These are phyloP conservation scores for Ustilago bromivora DNA, from an alignment of 1,284 basidiomycete genomes.

Conservation along the genomic window DNA sequence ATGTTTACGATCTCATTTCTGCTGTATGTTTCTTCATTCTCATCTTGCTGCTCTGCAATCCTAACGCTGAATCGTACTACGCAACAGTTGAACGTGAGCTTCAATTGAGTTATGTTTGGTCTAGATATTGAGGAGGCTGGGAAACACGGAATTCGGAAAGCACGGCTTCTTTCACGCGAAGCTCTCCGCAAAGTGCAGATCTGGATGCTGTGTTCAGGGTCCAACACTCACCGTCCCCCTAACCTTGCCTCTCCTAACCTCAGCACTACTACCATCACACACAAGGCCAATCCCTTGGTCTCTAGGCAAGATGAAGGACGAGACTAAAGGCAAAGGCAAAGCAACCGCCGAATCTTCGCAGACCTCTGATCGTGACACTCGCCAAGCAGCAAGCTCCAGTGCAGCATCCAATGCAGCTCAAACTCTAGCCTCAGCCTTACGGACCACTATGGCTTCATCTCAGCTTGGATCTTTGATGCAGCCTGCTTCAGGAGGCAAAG, in stretches of 20 bases:
- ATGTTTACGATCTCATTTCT: not conserved
- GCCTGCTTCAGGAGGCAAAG: constrained; percentile 21
- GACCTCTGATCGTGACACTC: not conserved
- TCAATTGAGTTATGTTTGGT: not conserved
- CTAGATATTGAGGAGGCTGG: no score
- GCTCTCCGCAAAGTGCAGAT: constrained; percentile 2
- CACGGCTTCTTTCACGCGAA: constrained; percentile 18
- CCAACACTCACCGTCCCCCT: not conserved
- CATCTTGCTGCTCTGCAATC: constrained; percentile 1
- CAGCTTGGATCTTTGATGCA: constrained; percentile 40
- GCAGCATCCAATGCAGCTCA: constrained; percentile 18
- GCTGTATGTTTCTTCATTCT: constrained; percentile 4
- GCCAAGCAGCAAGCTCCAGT: not conserved
- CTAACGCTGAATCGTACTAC: not conserved
- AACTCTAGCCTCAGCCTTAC: constrained; percentile 24
- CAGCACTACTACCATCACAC: not conserved
- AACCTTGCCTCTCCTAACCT: not conserved
- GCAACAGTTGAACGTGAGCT: not conserved
- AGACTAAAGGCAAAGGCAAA: constrained; percentile 31
- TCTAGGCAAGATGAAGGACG: constrained; percentile 22
- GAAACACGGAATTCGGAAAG: constrained; percentile 1
- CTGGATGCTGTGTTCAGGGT: not conserved
- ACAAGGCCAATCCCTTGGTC: not conserved
- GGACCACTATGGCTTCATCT: constrained; percentile 27
- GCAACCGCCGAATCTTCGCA: not conserved